Evolutionary conservation across 495 filamentous ascomycete species (phyloP).

Genomic region (Penicillium longicatenatum): DNA sequence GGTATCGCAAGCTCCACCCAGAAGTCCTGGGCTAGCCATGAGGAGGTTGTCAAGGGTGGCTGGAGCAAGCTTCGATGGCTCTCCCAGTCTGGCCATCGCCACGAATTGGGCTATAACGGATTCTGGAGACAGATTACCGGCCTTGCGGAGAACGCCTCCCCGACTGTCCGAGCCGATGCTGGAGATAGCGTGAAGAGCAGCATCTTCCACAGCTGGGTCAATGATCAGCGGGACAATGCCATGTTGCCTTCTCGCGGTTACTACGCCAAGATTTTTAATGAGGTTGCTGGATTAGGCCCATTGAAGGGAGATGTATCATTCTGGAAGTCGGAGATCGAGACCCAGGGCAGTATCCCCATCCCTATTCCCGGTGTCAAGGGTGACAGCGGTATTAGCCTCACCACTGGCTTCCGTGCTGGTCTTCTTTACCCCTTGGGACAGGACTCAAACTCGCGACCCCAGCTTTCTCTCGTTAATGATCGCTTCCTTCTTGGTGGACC

Average conservation of each 20-base stretch:
- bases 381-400: slow-evolving; percentile 73
- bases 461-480: slow-evolving; percentile 82
- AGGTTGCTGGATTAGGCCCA: slow-evolving; percentile 83
- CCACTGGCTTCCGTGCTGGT: slow-evolving; percentile 62
- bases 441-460: slow-evolving; percentile 48
- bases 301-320: slow-evolving; percentile 89
- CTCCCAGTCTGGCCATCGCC: slow-evolving; percentile 58
- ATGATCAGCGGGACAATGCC: slow-evolving; percentile 77
- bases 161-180: slow-evolving; percentile 78
- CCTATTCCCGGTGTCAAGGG: slow-evolving; percentile 64
- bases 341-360: slow-evolving; percentile 71
- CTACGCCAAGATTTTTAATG: slow-evolving; percentile 71
- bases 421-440: slow-evolving; percentile 64
- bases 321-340: slow-evolving; percentile 82
- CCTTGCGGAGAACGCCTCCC: slow-evolving; percentile 70
- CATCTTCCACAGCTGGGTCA: slow-evolving; percentile 76
- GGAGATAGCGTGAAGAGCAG: slow-evolving; percentile 91
- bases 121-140: slow-evolving; percentile 88
- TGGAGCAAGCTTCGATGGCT: slow-evolving; percentile 75
- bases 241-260: slow-evolving; percentile 82
- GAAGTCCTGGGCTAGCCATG: slow-evolving; percentile 90
- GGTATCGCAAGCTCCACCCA: slow-evolving; percentile 77
- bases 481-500: slow-evolving; percentile 94
- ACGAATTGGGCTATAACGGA: slow-evolving; percentile 77
- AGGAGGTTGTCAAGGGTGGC: slow-evolving; percentile 83